Evolutionary conservation across 2,329 filamentous ascomycete genomes (phyloP).

Genomic region (Eutypella sp.): DNA sequence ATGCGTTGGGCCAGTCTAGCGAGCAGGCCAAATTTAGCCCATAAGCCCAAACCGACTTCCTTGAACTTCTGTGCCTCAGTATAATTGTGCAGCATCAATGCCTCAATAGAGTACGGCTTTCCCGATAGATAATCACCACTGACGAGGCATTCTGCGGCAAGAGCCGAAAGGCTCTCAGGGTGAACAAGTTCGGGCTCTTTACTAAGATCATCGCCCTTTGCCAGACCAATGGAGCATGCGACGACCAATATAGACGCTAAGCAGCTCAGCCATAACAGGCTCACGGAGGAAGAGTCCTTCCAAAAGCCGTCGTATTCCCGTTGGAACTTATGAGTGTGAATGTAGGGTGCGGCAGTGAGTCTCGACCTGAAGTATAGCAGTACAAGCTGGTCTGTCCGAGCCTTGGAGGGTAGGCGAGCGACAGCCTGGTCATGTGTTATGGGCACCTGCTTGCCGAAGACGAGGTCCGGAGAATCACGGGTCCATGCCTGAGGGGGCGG

Average conservation of each 20-base stretch:
- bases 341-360: constrained; percentile 29
- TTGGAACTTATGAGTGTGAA: constrained; percentile 39
- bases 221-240: constrained; percentile 31
- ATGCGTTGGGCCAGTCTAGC: constrained; percentile 46
- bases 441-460: constrained; percentile 21
- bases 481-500: constrained; percentile 19
- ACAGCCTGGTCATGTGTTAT: constrained; percentile 30
- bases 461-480: constrained; percentile 22
- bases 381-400: constrained; percentile 27
- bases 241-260: constrained; percentile 43
- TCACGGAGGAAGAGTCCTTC: constrained; percentile 32
- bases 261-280: constrained; percentile 46
- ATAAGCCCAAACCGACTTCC: constrained; percentile 40
- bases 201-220: constrained; percentile 22
- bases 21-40: constrained; percentile 42
- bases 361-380: constrained; percentile 29
- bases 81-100: constrained; percentile 41
- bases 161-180: constrained; percentile 27
- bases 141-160: constrained; percentile 42
- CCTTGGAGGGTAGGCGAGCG: constrained; percentile 24
- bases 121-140: constrained; percentile 43
- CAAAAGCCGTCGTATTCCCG: constrained; percentile 45
- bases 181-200: constrained; percentile 20
- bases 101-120: constrained; percentile 43
- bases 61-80: constrained; percentile 36